These are phyloP conservation scores for Letharia columbiana DNA, from an alignment of 495 filamentous ascomycete species.

Conservation along the genomic window DNA sequence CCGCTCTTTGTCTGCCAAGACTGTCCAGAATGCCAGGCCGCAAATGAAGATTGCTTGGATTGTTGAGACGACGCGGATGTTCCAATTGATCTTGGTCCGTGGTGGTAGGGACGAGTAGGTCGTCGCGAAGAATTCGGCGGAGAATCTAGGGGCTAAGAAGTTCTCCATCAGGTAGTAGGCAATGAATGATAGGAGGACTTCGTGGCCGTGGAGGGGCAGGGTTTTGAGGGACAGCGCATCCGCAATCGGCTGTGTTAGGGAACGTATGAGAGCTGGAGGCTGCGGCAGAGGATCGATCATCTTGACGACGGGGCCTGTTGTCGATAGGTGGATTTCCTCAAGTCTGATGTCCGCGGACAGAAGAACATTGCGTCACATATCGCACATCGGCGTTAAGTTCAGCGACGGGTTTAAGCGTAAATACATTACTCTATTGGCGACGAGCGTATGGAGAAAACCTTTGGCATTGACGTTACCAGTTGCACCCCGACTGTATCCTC, in stretches of 20 bases:
- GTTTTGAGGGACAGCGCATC: conserved; percentile 51
- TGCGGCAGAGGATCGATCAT: conserved; percentile 69
- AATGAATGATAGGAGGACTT: conserved; percentile 60
- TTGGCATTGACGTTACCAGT: too few species aligned
- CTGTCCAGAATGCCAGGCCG: conserved; percentile 69
- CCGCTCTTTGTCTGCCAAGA: conserved; percentile 68
- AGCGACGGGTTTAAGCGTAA: too few species aligned
- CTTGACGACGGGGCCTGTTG: not conserved
- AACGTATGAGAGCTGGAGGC: conserved; percentile 34
- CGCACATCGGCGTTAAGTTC: too few species aligned
- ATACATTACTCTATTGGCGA: too few species aligned
- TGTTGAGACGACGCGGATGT: conserved; percentile 86
- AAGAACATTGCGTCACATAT: too few species aligned
- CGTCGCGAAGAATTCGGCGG: conserved; percentile 53
- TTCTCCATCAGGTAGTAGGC: conserved; percentile 68
- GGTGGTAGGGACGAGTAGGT: conserved; percentile 57
- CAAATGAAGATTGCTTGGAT: conserved; percentile 74
- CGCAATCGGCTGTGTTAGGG: conserved; percentile 37
- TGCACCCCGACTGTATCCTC: too few species aligned
- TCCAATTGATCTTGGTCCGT: conserved; percentile 78
- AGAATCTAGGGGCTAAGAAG: conserved; percentile 64
- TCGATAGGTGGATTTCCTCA: not conserved
- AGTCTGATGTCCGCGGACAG: too few species aligned
- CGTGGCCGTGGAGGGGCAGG: conserved; percentile 79
- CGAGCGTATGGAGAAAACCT: too few species aligned